These are phyloP conservation scores for Gossypium gossypioides DNA, from an alignment of 441 rosid genomes.

Conservation along the genomic window DNA sequence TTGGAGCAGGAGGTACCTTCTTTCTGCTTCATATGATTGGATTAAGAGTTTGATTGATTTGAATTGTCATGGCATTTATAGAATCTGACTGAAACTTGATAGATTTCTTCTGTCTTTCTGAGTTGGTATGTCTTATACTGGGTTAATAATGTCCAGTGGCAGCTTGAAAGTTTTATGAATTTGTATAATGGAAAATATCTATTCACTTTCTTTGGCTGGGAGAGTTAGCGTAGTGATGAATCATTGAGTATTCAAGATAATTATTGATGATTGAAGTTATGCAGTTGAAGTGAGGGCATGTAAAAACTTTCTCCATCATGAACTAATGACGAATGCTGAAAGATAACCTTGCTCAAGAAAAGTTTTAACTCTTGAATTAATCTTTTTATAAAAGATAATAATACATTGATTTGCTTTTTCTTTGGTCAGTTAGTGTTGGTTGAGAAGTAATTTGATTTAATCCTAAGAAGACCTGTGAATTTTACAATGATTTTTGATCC, in stretches of 20 bases:
- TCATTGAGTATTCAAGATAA: background rate
- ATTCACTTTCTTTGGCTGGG: background rate
- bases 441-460: background rate
- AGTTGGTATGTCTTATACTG: background rate
- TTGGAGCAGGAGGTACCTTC: conserved; percentile 86
- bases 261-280: background rate
- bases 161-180: background rate
- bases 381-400: background rate
- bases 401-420: background rate
- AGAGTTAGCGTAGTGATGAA: background rate
- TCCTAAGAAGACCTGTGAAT: background rate
- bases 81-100: background rate
- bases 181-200: background rate
- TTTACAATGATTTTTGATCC: background rate
- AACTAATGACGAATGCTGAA: conserved; percentile 5
- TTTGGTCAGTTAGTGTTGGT: background rate
- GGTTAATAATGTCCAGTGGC: background rate
- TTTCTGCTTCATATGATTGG: conserved; percentile 7
- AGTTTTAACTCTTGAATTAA: background rate
- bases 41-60: background rate
- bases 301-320: background rate
- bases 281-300: background rate
- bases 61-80: background rate
- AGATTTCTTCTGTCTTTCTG: background rate
- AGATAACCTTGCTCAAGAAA: background rate